Conservation (phyloP, 192 early-diverging fungal species). For the Chytriomyces sp. region DNA sequence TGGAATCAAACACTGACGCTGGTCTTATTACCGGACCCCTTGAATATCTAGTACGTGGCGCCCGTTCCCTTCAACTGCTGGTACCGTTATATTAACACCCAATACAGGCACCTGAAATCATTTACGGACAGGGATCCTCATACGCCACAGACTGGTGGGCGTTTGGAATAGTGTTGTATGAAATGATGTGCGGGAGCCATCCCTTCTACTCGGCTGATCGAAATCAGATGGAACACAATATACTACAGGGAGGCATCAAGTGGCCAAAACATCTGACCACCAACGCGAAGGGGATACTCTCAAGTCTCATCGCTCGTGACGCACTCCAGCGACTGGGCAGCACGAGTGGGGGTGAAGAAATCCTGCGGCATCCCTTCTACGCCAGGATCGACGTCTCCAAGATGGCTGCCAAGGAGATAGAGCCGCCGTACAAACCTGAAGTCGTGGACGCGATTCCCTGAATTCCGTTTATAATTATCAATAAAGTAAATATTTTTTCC, state of each 20-base stretch:
- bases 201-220: conserved; percentile 57
- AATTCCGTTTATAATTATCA: too few relatives aligned
- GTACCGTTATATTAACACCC: background rate
- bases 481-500: too few relatives aligned
- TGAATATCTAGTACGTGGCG: conserved; percentile 51
- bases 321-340: conserved; percentile 41
- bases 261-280: conserved; percentile 45
- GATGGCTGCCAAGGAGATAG: conserved; percentile 51
- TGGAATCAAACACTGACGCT: conserved; percentile 40
- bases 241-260: conserved; percentile 44
- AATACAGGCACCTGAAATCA: conserved; percentile 55
- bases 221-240: conserved; percentile 50
- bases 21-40: conserved; percentile 52
- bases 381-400: conserved; percentile 49
- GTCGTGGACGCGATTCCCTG: conserved; percentile 37
- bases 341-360: conserved; percentile 41
- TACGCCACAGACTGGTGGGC: conserved; percentile 65
- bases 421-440: conserved; percentile 52
- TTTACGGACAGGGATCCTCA: conserved; percentile 49
- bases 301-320: conserved; percentile 42
- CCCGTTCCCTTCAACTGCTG: background rate
- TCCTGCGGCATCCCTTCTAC: conserved; percentile 53
- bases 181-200: conserved; percentile 62
- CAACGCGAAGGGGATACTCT: conserved; percentile 42
- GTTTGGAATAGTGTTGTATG: conserved; percentile 58